Base-by-base conservation (phyloP, 78 protist species). In the Cavenderia fasciculata region DNA sequence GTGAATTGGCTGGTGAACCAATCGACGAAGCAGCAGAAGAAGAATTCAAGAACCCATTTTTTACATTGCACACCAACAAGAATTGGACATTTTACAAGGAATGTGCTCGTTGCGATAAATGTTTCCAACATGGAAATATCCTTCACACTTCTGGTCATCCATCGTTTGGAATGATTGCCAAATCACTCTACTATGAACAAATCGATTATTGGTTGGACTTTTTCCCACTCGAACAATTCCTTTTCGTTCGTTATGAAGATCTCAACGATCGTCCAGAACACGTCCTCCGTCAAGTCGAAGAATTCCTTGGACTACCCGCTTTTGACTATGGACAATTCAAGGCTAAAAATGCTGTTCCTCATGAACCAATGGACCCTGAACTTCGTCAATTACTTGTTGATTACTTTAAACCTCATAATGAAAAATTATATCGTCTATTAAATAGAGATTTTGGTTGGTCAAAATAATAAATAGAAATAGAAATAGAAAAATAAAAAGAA, bases 131-230 rank as follows among this genome's bases (percentile, higher is more conserved):
- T 29, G 89, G 89, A n/a, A 2, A 33, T 1, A 68, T 82, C 27
- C 23, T 82, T 2, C 89, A 82, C 62, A 68, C 77, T 5, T 51
- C 68, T 36, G 89, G 89, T 52, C 89, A 82, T 56, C 89, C 89
- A 65, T 54, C 89, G 21, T 82, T 82, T 82, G 89, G 89, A 27
- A 82, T 82, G 89, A 25, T 82, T 2, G 89, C 89, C 16, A 82
- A 82, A 54, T 36, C 59, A 23, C 51, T 82, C 27, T 82, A 82
- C 54, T 68, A 54, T 38, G 77, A 82, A 52, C 89, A 82, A 68
- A 5, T 82, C 1, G 61, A 82, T 38, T 38, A 68, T 43, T 82
- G 89, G 89, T 56, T 82, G 29, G 14, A 27, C 1, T 82, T 18
- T 38, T 82, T 43, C 59, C 89, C 89, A 68, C 16, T 54, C 18